Conservation (phyloP, 768 basidiomycete species). For the Boletus eberwhitei region DNA sequence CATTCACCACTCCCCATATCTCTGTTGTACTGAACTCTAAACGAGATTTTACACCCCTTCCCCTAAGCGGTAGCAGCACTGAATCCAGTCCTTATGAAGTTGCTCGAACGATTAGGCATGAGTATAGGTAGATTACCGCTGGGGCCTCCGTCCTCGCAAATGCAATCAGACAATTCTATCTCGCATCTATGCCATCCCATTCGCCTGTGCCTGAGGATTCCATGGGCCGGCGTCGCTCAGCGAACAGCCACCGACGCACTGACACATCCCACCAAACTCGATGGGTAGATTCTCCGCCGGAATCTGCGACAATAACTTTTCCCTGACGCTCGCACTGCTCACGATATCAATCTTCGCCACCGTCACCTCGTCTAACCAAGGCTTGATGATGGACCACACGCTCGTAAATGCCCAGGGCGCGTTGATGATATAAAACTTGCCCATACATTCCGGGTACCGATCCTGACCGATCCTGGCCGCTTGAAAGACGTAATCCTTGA, state of each 20-base stretch:
- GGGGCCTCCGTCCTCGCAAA: not conserved
- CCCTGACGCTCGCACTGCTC: slow-evolving; percentile 62
- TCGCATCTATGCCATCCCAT: slow-evolving; percentile 24
- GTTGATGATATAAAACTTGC: slow-evolving; percentile 99
- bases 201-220: slow-evolving; percentile 42
- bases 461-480: slow-evolving; percentile 83
- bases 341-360: slow-evolving; percentile 93
- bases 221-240: slow-evolving; percentile 91
- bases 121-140: slow-evolving; percentile 28
- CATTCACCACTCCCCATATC: not conserved
- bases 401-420: slow-evolving; percentile 89
- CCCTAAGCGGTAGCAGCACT: not conserved
- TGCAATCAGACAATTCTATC: not conserved
- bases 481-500: slow-evolving; percentile 85
- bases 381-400: slow-evolving; percentile 87
- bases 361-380: slow-evolving; percentile 93
- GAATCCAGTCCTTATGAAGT: slow-evolving; percentile 9
- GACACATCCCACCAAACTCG: slow-evolving; percentile 81
- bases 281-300: slow-evolving; percentile 77
- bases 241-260: slow-evolving; percentile 77
- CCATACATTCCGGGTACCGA: slow-evolving; percentile 92
- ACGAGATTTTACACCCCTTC: not conserved
- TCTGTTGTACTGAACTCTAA: not conserved
- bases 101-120: slow-evolving; percentile 31
- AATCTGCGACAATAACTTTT: slow-evolving; percentile 78